Evolutionary conservation across 371 early-diverging fungal species (phyloP), one percentile per base, ranked within the genome.

Genomic region (Fennellomyces sp.): DNA sequence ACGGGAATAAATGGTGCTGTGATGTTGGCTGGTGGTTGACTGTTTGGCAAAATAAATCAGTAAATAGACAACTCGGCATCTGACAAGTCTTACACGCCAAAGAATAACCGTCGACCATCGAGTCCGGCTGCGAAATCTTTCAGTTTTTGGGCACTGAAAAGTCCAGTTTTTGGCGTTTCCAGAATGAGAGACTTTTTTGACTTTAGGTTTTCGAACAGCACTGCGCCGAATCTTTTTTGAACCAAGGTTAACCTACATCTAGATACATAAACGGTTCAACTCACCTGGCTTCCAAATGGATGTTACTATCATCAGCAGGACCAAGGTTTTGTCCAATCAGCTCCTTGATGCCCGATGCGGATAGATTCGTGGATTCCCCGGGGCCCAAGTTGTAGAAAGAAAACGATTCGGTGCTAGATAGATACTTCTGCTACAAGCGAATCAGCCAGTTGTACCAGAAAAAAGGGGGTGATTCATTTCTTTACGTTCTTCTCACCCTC

Each of bases 261-360:
- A 35, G 26, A 36, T 19, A 55, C 48, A 47, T 11, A 21, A 47
- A 19, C 2, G 15, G 19, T 42, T 17, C 15, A 33, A 11, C 47
- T 66, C 57, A 75, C 76, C 56, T 72, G 4, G 76, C 76, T 58
- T 69, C 69, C 26, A 76, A 13, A 29, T 61, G 52, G 2, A 73
- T 55, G 33, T 64, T 49, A 8, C 30, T 33, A 29, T 35, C 45
- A 19, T 63, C 23, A n/a, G 36, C 49, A 23, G 47, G 4, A 26
- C 55, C 25, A 27, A 69, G 51, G 13, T 62, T 35, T 11, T 56
- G 55, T 11, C 53, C 17, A 13, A 75, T 33, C 0, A 51, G 12
- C 8, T 64, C 49, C 19, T 65, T 65, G 5, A 72, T 49, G n/a
- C 63, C 51, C 3, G 23, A 17, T 52, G 7, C 45, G 7, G 45